Percentiles rank a stretch among this genome's conserved stretches.
Evolutionary conservation across 2,329 filamentous ascomycete genomes (phyloP).

Genomic region (Stemphylium lycopersici): DNA sequence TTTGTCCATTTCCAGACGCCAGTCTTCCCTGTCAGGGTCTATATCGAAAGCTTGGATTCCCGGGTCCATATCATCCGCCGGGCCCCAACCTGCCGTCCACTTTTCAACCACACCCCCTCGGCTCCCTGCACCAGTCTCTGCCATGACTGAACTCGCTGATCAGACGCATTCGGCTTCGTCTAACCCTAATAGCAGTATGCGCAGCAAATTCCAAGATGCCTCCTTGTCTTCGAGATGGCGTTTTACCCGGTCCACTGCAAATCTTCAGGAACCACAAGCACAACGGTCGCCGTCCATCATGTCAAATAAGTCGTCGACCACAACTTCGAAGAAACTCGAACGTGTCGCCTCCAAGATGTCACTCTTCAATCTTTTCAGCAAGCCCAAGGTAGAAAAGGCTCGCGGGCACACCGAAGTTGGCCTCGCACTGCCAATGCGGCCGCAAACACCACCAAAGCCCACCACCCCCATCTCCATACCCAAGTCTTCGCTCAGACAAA

Average conservation of each 20-base stretch:
- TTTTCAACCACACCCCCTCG: conserved; percentile 4
- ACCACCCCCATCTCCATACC: conserved; percentile 24
- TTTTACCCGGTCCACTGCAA: conserved; percentile 42
- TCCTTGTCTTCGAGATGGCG: conserved; percentile 46
- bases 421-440: conserved; percentile 45
- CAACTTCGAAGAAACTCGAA: conserved; percentile 37
- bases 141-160: conserved; percentile 24
- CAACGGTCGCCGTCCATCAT: conserved; percentile 15
- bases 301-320: conserved; percentile 12
- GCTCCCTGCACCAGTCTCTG: conserved; percentile 8
- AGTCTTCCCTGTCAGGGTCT: conserved; percentile 18
- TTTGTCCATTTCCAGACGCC: conserved; percentile 8
- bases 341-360: conserved; percentile 53
- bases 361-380: conserved; percentile 57
- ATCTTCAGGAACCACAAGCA: conserved; percentile 30
- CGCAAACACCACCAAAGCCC: conserved; percentile 35
- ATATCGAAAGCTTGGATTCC: conserved; percentile 8
- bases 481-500: conserved; percentile 39
- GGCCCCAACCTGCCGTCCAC: conserved; percentile 2
- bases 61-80: conserved; percentile 9
- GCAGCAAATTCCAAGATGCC: conserved; percentile 28
- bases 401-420: conserved; percentile 55
- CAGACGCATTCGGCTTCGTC: conserved; percentile 21
- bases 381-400: conserved; percentile 56
- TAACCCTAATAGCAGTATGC: conserved; percentile 26